Percentiles rank a stretch among this genome's conserved stretches.
phyloP scores from a whole-genome alignment of 2,329 filamentous ascomycete species.

The Hypomyces rosellus region DNA sequence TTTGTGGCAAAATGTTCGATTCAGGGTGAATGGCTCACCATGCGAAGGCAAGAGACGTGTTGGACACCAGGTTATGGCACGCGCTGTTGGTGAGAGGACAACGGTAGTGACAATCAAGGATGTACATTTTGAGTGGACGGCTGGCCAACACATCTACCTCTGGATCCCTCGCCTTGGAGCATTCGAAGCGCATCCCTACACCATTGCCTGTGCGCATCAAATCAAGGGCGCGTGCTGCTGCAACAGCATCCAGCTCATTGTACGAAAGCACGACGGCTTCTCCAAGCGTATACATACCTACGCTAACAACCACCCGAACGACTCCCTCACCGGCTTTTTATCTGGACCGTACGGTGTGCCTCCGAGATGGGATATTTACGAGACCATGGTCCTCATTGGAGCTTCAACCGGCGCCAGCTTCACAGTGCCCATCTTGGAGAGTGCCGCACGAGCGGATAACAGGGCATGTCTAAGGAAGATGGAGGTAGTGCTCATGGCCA shows the following conservation, averaged over 20 bases:
- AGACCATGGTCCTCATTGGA: conserved; percentile 53
- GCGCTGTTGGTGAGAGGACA: conserved; percentile 44
- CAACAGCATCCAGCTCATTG: conserved; percentile 53
- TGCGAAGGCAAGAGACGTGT: conserved; percentile 44
- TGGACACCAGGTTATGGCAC: conserved; percentile 46
- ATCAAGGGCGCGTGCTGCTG: conserved; percentile 47
- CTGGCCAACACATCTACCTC: conserved; percentile 56
- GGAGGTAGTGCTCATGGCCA: conserved; percentile 47
- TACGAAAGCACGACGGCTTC: conserved; percentile 51
- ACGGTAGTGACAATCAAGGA: conserved; percentile 55
- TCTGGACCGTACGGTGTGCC: conserved; percentile 51
- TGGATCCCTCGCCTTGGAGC: conserved; percentile 51
- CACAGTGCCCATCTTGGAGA: conserved; percentile 53
- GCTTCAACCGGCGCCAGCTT: conserved; percentile 60
- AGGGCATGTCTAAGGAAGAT: conserved; percentile 46
- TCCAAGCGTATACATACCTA: conserved; percentile 46
- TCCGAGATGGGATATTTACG: conserved; percentile 51
- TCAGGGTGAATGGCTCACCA: conserved; percentile 32
- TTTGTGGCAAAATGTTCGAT: conserved; percentile 46
- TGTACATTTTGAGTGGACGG: conserved; percentile 52
- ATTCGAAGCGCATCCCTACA: conserved; percentile 55
- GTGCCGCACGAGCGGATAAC: conserved; percentile 36
- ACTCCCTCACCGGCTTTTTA: conserved; percentile 37
- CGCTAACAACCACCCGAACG: conserved; percentile 32
- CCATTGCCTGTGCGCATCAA: conserved; percentile 51